Conservation (phyloP, 176 grass and related monocot species). For the Bromus sterilis region DNA sequence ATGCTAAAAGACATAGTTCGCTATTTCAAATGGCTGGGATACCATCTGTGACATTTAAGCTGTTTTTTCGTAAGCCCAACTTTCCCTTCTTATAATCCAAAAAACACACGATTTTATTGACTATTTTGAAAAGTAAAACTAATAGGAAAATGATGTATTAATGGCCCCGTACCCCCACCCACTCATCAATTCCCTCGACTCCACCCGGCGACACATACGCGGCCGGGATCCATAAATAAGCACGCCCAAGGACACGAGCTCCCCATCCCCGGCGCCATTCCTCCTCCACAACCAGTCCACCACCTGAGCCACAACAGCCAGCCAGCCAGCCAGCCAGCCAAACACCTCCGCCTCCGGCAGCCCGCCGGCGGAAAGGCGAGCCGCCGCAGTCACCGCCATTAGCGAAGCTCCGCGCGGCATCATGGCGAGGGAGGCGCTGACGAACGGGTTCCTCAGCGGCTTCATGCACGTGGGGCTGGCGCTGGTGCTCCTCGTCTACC, state of each 20-base stretch:
- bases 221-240: constrained; percentile 8
- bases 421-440: constrained; percentile 26
- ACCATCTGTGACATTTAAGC: no score
- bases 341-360: background rate
- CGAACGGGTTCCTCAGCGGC: constrained; percentile 35
- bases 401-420: background rate
- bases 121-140: no score
- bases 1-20: no score
- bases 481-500: constrained; percentile 53
- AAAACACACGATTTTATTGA: no score
- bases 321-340: no score
- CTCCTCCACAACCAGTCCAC: background rate
- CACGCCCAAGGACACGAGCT: background rate
- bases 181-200: background rate
- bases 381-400: background rate
- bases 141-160: no score
- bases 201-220: background rate
- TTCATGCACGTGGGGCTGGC: constrained; percentile 48
- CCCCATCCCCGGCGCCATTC: background rate
- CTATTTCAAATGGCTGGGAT: no score
- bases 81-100: no score
- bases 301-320: background rate
- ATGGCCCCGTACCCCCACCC: background rate
- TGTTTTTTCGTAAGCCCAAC: no score
- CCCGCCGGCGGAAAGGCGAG: background rate